Conservation (phyloP, 257 asterid species). For the Fraxinus quadrangulata region DNA sequence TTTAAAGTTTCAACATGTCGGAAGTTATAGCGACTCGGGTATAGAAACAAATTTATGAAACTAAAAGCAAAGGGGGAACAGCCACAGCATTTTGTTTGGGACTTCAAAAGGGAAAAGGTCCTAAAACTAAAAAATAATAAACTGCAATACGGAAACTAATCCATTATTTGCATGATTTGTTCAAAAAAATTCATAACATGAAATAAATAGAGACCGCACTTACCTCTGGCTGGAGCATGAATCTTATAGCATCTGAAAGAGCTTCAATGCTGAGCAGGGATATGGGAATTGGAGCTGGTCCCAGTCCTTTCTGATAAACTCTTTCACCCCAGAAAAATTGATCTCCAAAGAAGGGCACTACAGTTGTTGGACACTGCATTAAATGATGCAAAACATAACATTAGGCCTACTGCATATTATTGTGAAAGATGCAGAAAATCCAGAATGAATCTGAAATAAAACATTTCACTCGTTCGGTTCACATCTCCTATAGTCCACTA, state of each 20-base stretch:
- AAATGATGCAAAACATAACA: neutral
- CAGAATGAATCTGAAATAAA: neutral
- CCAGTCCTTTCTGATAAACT: conserved; percentile 71
- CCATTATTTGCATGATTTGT: neutral
- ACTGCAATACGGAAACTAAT: neutral
- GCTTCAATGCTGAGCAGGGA: conserved; percentile 73
- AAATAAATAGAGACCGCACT: neutral
- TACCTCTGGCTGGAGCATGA: conserved; percentile 97
- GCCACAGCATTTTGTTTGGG: neutral
- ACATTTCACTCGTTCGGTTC: neutral
- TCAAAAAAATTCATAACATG: neutral
- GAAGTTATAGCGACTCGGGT: neutral
- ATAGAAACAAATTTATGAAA: neutral
- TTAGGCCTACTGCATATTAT: neutral
- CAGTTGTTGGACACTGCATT: conserved; percentile 94
- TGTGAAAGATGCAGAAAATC: neutral
- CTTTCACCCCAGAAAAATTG: conserved; percentile 98
- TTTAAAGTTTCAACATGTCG: no score
- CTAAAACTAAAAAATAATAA: neutral
- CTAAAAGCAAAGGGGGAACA: neutral
- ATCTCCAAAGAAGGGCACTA: conserved; percentile 96
- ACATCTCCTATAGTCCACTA: neutral
- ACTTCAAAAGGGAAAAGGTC: neutral
- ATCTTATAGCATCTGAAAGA: conserved; percentile 82
- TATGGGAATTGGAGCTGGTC: conserved; percentile 89